Conservation (phyloP, 2,329 filamentous ascomycete species). For the Sporothrix pseudoabietina region DNA sequence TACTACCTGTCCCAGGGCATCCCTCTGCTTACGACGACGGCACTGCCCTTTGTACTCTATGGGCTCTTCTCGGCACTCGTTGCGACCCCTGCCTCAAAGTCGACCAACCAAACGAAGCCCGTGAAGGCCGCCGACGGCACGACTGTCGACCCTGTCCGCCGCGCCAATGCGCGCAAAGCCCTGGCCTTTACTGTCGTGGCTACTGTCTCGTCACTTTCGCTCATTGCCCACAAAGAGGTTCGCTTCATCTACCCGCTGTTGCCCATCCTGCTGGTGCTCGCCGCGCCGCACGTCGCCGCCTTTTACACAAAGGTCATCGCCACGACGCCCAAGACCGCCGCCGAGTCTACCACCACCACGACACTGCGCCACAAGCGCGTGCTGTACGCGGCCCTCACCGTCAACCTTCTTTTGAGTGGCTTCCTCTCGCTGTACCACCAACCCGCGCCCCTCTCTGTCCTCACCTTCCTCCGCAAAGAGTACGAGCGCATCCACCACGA, state of each 20-base stretch:
- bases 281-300: slow-evolving; percentile 64
- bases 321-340: slow-evolving; percentile 33
- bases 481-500: slow-evolving; percentile 63
- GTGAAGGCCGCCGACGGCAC: slow-evolving; percentile 38
- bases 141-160: slow-evolving; percentile 41
- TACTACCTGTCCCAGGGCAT: slow-evolving; percentile 92
- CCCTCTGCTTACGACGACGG: slow-evolving; percentile 81
- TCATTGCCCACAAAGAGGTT: slow-evolving; percentile 93
- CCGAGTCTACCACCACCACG: slow-evolving; percentile 34
- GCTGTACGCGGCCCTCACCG: slow-evolving; percentile 59
- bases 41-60: slow-evolving; percentile 71
- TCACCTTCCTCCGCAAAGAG: slow-evolving; percentile 72
- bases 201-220: slow-evolving; percentile 66
- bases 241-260: slow-evolving; percentile 94
- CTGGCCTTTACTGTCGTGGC: slow-evolving; percentile 61
- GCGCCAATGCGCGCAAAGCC: slow-evolving; percentile 52
- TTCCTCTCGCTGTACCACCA: slow-evolving; percentile 82
- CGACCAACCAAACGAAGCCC: not conserved
- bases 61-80: slow-evolving; percentile 59
- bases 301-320: slow-evolving; percentile 59
- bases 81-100: slow-evolving; percentile 37
- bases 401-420: slow-evolving; percentile 70
- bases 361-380: slow-evolving; percentile 55
- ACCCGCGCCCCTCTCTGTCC: slow-evolving; percentile 73
- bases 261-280: slow-evolving; percentile 79